Base-by-base conservation (phyloP, 352 stramenopile genomes). In the Pelagophyceae sp. region DNA sequence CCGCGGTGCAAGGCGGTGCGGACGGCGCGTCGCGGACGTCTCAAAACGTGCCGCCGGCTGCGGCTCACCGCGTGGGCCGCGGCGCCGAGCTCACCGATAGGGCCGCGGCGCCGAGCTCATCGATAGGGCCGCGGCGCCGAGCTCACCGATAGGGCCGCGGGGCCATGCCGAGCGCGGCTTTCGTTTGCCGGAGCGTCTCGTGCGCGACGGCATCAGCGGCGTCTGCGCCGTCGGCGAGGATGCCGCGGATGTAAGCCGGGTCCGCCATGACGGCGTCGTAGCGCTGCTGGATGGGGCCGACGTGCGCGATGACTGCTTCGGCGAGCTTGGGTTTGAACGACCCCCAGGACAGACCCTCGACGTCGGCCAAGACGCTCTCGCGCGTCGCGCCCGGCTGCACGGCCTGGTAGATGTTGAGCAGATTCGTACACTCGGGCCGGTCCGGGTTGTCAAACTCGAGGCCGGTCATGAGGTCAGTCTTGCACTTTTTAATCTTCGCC, bases 311-410 rank as follows among this genome's bases (percentile, higher is more conserved):
- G 31, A 98, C 89, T 0, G 94, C 94, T 60, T 98, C 94, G 0
- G 94, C 92, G 6, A 99, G 87, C 33, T 91, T 81, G 37, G 95
- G 89, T 82, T 99, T 99, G 83, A 99, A 98, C 70, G 90, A 80
- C 2, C 93, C 93, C 78, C 94, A 94, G 58, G 78, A 84, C 82
- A 94, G 86, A 45, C 89, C 83, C 37, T 78, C 79, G 17, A 92
- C 86, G 78, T 94, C 84, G 0, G 81, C 79, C 11, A 87, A 76
- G 77, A 92, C 87, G 5, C 1, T 20, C 2, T 74, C 85, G 70
- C 91, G 91, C 11, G 71, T 93, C 79, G 17, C 72, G 45, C 38
- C 87, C 85, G 23, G 93, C 84, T 67, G 20, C 38, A 98, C 93
- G 32, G 93, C 84, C 31, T 85, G 79, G 78, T 93, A 94, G 78